A percentile compares a stretch with the other conserved stretches of the same genome.
Conservation (phyloP, 2,329 filamentous ascomycete species). For the Fusarium nygamai region DNA sequence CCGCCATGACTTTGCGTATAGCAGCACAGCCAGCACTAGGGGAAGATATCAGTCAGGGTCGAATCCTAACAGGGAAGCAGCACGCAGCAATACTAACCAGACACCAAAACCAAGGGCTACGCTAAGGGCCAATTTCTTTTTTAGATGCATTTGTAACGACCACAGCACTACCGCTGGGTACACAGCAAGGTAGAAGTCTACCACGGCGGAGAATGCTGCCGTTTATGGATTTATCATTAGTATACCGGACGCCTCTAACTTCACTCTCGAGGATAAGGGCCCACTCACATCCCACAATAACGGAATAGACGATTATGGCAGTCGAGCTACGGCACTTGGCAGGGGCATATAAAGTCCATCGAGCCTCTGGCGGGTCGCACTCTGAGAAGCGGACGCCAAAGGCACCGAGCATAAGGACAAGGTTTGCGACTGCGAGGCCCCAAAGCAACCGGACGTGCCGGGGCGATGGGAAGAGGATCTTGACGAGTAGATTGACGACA, state of each 20-base stretch:
- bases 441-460: not conserved
- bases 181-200: not conserved
- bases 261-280: not conserved
- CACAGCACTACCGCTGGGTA: not conserved
- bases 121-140: not conserved
- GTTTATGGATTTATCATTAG: not conserved
- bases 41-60: not conserved
- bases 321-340: not conserved
- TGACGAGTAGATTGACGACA: not conserved
- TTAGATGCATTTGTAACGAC: not conserved
- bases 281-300: not conserved
- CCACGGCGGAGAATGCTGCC: not conserved
- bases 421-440: not conserved
- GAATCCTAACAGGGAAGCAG: not conserved
- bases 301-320: not conserved
- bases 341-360: not conserved
- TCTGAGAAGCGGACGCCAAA: not conserved
- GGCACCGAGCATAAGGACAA: not conserved
- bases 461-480: not conserved
- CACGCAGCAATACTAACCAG: not conserved
- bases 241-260: not conserved
- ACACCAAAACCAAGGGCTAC: not conserved
- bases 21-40: not conserved
- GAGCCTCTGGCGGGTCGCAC: not conserved
- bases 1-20: not conserved